Conservation (phyloP, 2,329 filamentous ascomycete genomes). For the Epichloe baconii region DNA sequence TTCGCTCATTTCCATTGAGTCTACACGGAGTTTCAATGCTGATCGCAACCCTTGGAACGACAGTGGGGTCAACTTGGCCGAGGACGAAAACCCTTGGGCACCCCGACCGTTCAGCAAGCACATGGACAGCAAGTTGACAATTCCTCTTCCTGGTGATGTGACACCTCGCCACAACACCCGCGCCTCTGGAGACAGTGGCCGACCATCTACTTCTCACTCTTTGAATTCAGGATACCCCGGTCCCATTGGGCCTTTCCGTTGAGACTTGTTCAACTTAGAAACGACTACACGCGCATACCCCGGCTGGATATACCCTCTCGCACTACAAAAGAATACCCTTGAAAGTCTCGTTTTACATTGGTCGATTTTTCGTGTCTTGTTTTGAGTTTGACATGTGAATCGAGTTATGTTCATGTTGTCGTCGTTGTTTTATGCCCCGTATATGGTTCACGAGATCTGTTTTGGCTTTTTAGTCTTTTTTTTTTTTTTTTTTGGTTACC, state of each 20-base stretch:
- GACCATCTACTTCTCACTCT: slow-evolving; percentile 90
- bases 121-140: slow-evolving; percentile 47
- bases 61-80: slow-evolving; percentile 84
- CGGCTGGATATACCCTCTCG: slow-evolving; percentile 55
- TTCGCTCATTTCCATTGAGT: slow-evolving; percentile 91
- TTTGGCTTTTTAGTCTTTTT: slow-evolving; percentile 3
- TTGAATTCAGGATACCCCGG: slow-evolving; percentile 92
- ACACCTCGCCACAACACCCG: slow-evolving; percentile 75
- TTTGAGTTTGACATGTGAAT: background rate
- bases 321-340: slow-evolving; percentile 42
- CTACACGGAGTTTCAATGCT: slow-evolving; percentile 75
- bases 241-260: slow-evolving; percentile 83
- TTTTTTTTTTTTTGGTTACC: slow-evolving; percentile 7
- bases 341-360: slow-evolving; percentile 13
- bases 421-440: slow-evolving; percentile 2
- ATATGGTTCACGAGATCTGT: slow-evolving; percentile 6
- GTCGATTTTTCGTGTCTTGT: background rate
- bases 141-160: slow-evolving; percentile 63
- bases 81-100: slow-evolving; percentile 65
- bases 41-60: slow-evolving; percentile 98
- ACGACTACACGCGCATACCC: slow-evolving; percentile 41
- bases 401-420: slow-evolving; percentile 7
- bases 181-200: slow-evolving; percentile 80
- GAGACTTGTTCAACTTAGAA: slow-evolving; percentile 42
- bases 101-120: slow-evolving; percentile 52